Percentiles rank a stretch among this genome's conserved stretches.
These are phyloP conservation scores for Ramaria sp. DNA, from an alignment of 768 basidiomycete species.

Conservation along the genomic window DNA sequence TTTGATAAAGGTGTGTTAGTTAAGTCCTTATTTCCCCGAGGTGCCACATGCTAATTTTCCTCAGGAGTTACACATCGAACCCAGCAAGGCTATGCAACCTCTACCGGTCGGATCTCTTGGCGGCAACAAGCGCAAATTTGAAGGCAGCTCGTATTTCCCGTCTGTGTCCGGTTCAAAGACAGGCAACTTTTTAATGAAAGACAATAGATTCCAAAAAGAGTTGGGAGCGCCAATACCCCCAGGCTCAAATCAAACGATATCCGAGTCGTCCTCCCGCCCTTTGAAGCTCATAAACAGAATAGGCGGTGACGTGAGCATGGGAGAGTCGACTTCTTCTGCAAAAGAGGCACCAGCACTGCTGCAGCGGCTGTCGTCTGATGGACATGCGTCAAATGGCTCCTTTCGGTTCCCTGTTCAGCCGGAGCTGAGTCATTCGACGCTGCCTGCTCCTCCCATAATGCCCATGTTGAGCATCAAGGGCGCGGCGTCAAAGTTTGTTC, in stretches of 20 bases:
- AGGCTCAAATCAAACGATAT: neutral
- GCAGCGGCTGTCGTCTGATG: neutral
- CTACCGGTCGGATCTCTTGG: neutral
- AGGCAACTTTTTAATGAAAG: neutral
- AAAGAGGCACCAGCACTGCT: neutral
- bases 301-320: conserved; percentile 1
- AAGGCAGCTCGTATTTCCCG: neutral
- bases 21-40: neutral
- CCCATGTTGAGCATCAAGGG: conserved; percentile 3
- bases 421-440: neutral
- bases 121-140: conserved; percentile 4
- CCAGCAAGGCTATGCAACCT: neutral
- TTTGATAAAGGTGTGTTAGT: neutral
- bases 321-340: neutral
- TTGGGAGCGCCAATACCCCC: neutral
- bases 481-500: neutral
- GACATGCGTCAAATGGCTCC: neutral
- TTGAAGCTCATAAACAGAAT: conserved; percentile 1
- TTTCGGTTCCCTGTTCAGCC: neutral
- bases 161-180: neutral
- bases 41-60: neutral
- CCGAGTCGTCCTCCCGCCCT: neutral
- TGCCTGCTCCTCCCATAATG: neutral
- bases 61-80: conserved; percentile 3
- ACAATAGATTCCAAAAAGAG: neutral